phyloP scores from a whole-genome alignment of 805 yeast genomes.

The Pichia cephalocereana region DNA sequence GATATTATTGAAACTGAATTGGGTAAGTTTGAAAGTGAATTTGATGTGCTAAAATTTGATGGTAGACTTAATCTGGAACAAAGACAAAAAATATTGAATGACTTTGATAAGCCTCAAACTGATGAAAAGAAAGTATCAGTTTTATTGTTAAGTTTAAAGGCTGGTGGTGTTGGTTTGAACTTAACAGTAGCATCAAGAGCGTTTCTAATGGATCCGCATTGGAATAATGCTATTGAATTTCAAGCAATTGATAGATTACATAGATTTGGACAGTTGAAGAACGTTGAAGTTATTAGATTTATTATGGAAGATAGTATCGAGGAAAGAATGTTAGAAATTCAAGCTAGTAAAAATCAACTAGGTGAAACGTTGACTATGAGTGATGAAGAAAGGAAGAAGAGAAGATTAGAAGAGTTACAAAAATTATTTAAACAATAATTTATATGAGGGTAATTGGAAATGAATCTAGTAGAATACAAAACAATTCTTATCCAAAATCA shows the following conservation, averaged over 20 bases:
- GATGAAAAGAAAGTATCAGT: slow-evolving; percentile 30
- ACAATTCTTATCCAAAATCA: slow-evolving; percentile 13
- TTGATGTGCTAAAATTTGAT: slow-evolving; percentile 64
- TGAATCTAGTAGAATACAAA: slow-evolving; percentile 19
- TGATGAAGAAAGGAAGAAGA: slow-evolving; percentile 63
- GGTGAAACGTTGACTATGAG: slow-evolving; percentile 74
- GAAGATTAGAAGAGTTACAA: slow-evolving; percentile 66
- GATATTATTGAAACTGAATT: slow-evolving; percentile 66
- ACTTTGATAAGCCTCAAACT: slow-evolving; percentile 32
- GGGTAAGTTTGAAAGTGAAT: slow-evolving; percentile 32
- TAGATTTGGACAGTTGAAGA: slow-evolving; percentile 73
- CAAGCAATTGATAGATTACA: slow-evolving; percentile 90
- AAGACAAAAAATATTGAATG: slow-evolving; percentile 49
- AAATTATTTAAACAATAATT: slow-evolving; percentile 44
- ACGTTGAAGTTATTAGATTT: slow-evolving; percentile 69
- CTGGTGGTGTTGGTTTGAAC: slow-evolving; percentile 92
- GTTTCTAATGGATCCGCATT: slow-evolving; percentile 93
- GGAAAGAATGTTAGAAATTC: slow-evolving; percentile 79
- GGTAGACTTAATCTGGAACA: slow-evolving; percentile 66
- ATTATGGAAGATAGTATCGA: slow-evolving; percentile 79
- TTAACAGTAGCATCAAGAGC: slow-evolving; percentile 79
- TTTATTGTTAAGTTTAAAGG: slow-evolving; percentile 67
- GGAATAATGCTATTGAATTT: slow-evolving; percentile 88
- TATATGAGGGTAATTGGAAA: not conserved
- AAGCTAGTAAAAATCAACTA: slow-evolving; percentile 69